Evolutionary conservation across 2,329 filamentous ascomycete species (phyloP), one percentile per base, ranked within the genome.

Genomic region (Botrytis pseudocinerea): DNA sequence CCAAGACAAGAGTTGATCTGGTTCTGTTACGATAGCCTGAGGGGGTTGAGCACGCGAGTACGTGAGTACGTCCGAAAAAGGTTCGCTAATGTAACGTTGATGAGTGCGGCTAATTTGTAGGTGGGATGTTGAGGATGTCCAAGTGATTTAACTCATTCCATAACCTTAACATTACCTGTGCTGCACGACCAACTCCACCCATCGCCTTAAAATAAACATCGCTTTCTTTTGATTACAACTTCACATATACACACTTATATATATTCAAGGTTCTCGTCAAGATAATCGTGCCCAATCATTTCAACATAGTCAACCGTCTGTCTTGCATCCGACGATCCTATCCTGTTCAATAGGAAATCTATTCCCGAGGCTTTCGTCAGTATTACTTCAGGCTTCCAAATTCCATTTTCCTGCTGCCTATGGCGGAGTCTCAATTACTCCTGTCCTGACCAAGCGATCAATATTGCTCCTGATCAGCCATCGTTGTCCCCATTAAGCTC

Each of bases 301-400:
- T 25, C n/a, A 9, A 57, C 12, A 32, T 25, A 68, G 12, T 32
- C 8, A n/a, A 57, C 28, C 18, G 16, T 57, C 65, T 68, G 40
- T 25, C 25, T 57, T 68, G 48, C 18, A 57, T 57, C 10, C 38
- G 65, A 42, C 48, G n/a, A 32, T 42, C 65, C 48, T 32, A 32
- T 42, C 65, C 65, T 42, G 28, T 57, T 57, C 35, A 32, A 57
- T 57, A 57, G 38, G 25, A 68, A 9, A 57, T 68, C 2, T 42
- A 6, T 22, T 12, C 18, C 32, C 48, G 32, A 68, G 48, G n/a
- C 25, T 46, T 12, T 57, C 46, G 35, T 57, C 69, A 54, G 44
- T 71, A 28, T 57, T 38, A 71, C 60, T 64, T 71, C 69, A 71
- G 69, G 69, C 69, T 71, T 54, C 69, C 69, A 48, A 71, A 71